Percentiles rank a stretch among this genome's conserved stretches.
Conservation (phyloP, 2,329 filamentous ascomycete genomes). For the Claviceps humidiphila region DNA sequence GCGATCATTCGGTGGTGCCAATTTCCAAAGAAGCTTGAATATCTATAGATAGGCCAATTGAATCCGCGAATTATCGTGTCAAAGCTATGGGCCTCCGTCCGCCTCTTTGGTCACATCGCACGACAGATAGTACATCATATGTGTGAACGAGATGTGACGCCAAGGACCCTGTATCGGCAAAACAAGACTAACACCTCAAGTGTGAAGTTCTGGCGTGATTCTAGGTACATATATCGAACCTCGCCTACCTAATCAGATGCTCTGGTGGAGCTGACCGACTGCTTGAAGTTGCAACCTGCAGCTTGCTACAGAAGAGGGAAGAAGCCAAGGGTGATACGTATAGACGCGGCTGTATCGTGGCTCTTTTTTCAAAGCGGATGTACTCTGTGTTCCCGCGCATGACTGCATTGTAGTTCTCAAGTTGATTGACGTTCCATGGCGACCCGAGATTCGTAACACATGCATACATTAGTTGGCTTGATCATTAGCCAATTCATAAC, state of each 20-base stretch:
- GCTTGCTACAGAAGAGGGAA: not conserved
- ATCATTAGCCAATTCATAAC: not conserved
- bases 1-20: too few relatives aligned
- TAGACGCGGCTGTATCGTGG: not conserved
- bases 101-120: not conserved
- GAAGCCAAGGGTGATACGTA: not conserved
- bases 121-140: not conserved
- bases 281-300: not conserved
- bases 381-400: not conserved
- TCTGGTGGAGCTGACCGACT: not conserved
- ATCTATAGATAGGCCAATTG: too few relatives aligned
- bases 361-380: not conserved
- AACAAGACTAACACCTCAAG: not conserved
- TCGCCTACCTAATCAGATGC: not conserved
- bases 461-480: not conserved
- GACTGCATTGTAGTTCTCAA: not conserved
- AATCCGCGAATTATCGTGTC: too few relatives aligned
- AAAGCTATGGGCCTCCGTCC: too few relatives aligned
- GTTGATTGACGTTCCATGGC: not conserved
- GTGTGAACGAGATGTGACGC: not conserved
- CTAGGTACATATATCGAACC: not conserved
- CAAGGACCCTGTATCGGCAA: not conserved
- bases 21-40: too few relatives aligned
- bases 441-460: not conserved
- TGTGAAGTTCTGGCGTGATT: not conserved